Evolutionary conservation across 495 filamentous ascomycete species (phyloP).

Genomic region (Beverwykella pulmonaria): DNA sequence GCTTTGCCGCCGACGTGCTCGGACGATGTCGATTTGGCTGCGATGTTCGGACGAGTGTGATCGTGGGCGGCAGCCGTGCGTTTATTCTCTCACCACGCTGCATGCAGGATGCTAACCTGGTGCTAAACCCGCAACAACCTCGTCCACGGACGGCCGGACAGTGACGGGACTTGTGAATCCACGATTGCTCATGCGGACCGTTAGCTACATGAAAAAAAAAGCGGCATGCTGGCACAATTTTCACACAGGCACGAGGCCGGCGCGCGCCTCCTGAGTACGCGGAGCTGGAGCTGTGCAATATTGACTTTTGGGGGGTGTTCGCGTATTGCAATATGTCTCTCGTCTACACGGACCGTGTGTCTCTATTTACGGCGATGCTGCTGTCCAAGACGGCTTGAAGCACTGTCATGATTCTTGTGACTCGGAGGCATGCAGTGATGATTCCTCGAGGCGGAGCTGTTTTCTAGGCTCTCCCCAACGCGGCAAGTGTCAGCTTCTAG

Average conservation of each 20-base stretch:
- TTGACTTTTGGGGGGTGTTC: not conserved
- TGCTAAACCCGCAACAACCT: slow-evolving; percentile 11
- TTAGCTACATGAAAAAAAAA: slow-evolving; percentile 15
- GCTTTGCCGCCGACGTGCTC: slow-evolving; percentile 23
- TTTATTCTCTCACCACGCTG: slow-evolving; percentile 6
- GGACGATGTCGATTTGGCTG: not conserved
- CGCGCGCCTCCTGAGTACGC: slow-evolving; percentile 1
- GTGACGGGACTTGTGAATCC: slow-evolving; percentile 12
- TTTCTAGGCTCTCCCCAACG: not conserved
- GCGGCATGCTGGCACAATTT: slow-evolving; percentile 17
- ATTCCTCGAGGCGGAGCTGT: slow-evolving; percentile 20
- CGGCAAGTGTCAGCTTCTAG: slow-evolving; percentile 26
- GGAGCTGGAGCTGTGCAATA: not conserved
- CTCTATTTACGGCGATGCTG: slow-evolving; percentile 14
- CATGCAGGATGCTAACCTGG: not conserved
- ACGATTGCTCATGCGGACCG: slow-evolving; percentile 10
- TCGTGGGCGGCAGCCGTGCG: slow-evolving; percentile 2
- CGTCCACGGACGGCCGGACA: slow-evolving; percentile 23
- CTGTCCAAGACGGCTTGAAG: not conserved
- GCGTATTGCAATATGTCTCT: slow-evolving; percentile 33
- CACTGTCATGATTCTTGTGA: slow-evolving; percentile 4
- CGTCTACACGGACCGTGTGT: slow-evolving; percentile 27
- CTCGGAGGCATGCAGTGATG: not conserved
- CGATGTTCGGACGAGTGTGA: slow-evolving; percentile 14
- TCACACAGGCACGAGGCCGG: slow-evolving; percentile 18